Conservation (phyloP, 2,329 filamentous ascomycete genomes). For the Cucurbitaria berberidis region DNA sequence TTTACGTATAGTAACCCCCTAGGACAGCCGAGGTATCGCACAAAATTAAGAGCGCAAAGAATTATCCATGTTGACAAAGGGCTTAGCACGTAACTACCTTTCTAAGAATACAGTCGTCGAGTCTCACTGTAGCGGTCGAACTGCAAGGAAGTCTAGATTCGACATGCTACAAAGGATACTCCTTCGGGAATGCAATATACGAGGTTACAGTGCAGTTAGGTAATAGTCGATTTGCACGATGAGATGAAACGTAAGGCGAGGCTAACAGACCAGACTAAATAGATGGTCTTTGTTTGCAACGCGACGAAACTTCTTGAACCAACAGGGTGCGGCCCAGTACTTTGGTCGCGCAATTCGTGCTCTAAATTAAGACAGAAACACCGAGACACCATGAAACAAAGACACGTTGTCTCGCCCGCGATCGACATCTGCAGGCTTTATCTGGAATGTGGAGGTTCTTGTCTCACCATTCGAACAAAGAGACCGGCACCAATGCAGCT, state of each 20-base stretch:
- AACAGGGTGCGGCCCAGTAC: neutral
- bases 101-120: neutral
- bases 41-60: neutral
- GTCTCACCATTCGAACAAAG: neutral
- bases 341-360: neutral
- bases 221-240: neutral
- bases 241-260: neutral
- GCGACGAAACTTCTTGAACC: neutral
- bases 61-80: neutral
- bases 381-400: neutral
- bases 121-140: neutral
- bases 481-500: neutral
- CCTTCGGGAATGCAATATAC: neutral
- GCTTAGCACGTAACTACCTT: neutral
- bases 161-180: neutral
- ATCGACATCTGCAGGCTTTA: neutral
- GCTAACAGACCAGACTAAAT: too few relatives aligned
- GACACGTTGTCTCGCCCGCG: neutral
- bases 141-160: neutral
- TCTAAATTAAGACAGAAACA: neutral
- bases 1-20: neutral
- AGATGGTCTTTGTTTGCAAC: neutral
- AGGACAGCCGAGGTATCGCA: neutral
- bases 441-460: neutral
- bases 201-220: neutral